Evolutionary conservation across 2,329 filamentous ascomycete genomes (phyloP).

Genomic region (Aspergillus unguis): DNA sequence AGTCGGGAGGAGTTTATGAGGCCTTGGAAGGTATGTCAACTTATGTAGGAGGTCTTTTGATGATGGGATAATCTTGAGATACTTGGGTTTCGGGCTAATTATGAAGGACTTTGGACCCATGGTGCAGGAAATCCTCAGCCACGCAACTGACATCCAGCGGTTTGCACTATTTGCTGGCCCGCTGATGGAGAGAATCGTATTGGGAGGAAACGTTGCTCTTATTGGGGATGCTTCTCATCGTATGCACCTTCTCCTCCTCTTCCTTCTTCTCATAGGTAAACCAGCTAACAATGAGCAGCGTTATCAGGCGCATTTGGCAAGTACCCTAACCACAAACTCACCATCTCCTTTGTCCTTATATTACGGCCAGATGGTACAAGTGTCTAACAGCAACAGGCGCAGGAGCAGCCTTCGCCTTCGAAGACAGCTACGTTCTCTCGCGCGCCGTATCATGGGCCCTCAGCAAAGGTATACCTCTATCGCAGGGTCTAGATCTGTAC

Average conservation of each 20-base stretch:
- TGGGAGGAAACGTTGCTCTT: constrained; percentile 9
- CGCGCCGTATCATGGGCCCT: constrained; percentile 10
- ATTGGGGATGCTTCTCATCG: constrained; percentile 17
- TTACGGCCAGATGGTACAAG: no score
- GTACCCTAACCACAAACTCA: neutral
- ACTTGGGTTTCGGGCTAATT: neutral
- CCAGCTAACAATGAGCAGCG: neutral
- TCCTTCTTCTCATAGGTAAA: neutral
- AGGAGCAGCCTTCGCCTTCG: constrained; percentile 14
- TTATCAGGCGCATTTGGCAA: constrained; percentile 16
- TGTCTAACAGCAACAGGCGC: neutral
- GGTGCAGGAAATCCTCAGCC: constrained; percentile 1
- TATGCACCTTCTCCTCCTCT: neutral
- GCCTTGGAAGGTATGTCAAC: constrained; percentile 11
- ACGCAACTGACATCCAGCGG: constrained; percentile 12
- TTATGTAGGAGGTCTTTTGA: no score
- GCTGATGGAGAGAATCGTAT: constrained; percentile 3
- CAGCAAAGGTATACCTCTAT: neutral
- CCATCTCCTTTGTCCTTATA: no score
- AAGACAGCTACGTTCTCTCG: constrained; percentile 14
- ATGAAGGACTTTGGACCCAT: constrained; percentile 9
- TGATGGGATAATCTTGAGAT: no score
- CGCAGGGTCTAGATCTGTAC: constrained; percentile 7
- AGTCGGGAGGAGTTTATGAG: constrained; percentile 9
- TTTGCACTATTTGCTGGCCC: constrained; percentile 14